Conservation (phyloP, 2,329 filamentous ascomycete species). For the Cladosporium sp. region DNA sequence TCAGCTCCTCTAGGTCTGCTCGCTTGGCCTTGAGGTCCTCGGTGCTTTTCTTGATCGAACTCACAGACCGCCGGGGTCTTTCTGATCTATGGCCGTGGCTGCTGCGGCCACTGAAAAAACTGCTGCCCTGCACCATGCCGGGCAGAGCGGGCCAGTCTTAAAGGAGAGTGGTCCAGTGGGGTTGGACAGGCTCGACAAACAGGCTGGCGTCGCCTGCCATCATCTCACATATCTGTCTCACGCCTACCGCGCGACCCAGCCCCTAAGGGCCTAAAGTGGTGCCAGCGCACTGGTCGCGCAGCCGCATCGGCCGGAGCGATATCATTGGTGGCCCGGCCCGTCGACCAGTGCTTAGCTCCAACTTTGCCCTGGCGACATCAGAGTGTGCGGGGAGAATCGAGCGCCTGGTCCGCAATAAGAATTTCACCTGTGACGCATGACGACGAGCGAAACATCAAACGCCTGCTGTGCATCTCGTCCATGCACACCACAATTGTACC, state of each 20-base stretch:
- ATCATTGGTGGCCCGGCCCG: not conserved
- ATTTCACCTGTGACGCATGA: conserved; percentile 4
- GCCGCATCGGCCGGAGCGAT: not conserved
- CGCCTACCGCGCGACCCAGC: not conserved
- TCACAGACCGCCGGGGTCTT: conserved; percentile 15
- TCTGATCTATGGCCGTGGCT: conserved; percentile 14
- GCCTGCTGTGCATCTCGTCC: no score
- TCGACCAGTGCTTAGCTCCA: not conserved
- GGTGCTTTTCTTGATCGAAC: conserved; percentile 15
- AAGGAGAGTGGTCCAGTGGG: not conserved
- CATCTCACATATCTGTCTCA: conserved; percentile 1
- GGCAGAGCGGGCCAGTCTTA: conserved; percentile 2
- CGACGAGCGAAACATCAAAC: not conserved
- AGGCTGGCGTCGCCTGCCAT: conserved; percentile 9
- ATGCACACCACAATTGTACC: not conserved
- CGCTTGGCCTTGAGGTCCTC: conserved; percentile 21
- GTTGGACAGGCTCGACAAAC: conserved; percentile 5
- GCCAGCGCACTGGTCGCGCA: conserved; percentile 5
- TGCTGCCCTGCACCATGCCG: conserved; percentile 19
- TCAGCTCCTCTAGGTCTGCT: conserved; percentile 38
- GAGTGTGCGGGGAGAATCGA: not conserved
- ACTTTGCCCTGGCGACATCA: not conserved
- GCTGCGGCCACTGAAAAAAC: conserved; percentile 19
- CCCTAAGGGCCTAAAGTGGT: not conserved
- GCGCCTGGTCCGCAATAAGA: conserved; percentile 1